Evolutionary conservation across 441 rosid genomes (phyloP), one percentile per base, ranked within the genome.

Genomic region (Erodium texanum): DNA sequence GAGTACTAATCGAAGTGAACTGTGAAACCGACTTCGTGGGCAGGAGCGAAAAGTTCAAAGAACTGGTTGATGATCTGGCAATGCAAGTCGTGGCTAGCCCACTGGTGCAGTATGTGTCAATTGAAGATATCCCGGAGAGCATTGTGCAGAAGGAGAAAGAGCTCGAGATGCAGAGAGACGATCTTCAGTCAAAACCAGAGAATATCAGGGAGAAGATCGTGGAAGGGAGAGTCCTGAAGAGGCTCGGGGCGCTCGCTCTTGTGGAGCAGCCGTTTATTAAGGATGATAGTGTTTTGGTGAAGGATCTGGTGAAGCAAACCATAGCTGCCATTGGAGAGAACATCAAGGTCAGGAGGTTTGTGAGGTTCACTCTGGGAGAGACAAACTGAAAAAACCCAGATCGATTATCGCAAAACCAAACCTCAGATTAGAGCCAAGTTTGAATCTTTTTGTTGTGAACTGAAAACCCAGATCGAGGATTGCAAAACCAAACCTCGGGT

Each of bases 51-150:
- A 84, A 85, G 23, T 89, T 93, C 84, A 89, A 87, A 83, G 95
- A 87, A 72, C 68, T 89, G 74, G 97, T 86, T 19, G 89, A 89
- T 69, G 95, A 89, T 77, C 84, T 90, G 45, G 98, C 97, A 69
- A 93, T 90, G 97, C 97, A 93, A 79, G 90, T 89, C 10, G 97
- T 85, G 69, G 98, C 98, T 36, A 81, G 89, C 72, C 98, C 96
- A 56, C 84, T 83, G 78, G 95, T 93, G 72, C 86, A 85, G 81
- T 89, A 77, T 69, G 90, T 90, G 8, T 84, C 92, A 11, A 24
- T 84, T 0, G 96, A 88, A 48, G 97, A 90, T 15, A 82, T 89
- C 22, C 81, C 92, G 0, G 89, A 84, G 72, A 75, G 71, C 70
- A 66, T 78, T 7, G 66, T 75, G 77, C 76, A 68, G 52, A 86